Evolutionary conservation across 108 stramenopile genomes (phyloP).

Genomic region (Aurantiochytrium sp.): DNA sequence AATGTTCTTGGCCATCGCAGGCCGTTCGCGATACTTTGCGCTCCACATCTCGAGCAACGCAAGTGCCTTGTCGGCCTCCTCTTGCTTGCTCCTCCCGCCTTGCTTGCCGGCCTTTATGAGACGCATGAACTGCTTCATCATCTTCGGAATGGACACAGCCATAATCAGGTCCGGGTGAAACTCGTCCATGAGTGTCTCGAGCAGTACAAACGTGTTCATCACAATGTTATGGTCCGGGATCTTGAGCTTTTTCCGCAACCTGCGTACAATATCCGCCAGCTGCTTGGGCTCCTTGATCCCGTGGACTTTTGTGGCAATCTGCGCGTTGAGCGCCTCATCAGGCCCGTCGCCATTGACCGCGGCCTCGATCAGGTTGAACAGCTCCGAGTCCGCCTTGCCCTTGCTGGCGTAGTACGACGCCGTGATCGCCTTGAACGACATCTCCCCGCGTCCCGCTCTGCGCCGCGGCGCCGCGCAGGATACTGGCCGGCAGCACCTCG

Average conservation of each 20-base stretch:
- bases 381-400: neutral
- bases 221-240: neutral
- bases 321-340: neutral
- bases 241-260: conserved; percentile 13
- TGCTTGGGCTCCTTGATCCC: neutral
- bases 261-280: neutral
- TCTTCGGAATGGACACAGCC: neutral
- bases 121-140: neutral
- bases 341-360: neutral
- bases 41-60: neutral
- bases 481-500: too few relatives aligned
- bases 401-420: neutral
- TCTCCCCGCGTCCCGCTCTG: neutral
- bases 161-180: neutral
- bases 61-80: neutral
- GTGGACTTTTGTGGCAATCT: neutral
- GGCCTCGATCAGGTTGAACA: neutral
- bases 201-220: neutral
- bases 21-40: neutral
- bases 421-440: neutral
- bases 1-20: neutral
- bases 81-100: neutral
- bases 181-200: neutral
- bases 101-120: neutral
- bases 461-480: too few relatives aligned